phyloP scores from a whole-genome alignment of 768 basidiomycete species.

The Russula foetens region DNA sequence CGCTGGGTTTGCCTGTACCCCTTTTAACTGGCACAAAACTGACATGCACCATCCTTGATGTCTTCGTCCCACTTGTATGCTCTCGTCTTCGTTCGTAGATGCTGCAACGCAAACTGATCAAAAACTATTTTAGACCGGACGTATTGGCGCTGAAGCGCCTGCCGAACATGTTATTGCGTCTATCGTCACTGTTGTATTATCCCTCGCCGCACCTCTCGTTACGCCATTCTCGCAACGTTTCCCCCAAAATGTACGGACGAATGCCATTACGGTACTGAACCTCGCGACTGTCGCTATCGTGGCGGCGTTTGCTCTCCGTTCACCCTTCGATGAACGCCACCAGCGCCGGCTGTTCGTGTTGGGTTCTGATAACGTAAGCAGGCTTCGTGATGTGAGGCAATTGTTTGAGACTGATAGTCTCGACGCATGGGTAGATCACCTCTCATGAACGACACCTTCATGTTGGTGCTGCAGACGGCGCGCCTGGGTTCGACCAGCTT shows the following conservation, averaged over 20 bases:
- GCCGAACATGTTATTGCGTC: conserved; percentile 85
- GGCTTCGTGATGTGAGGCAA: background rate
- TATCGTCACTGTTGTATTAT: conserved; percentile 51
- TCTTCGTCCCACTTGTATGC: conserved; percentile 83
- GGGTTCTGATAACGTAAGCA: conserved; percentile 75
- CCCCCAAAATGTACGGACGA: conserved; percentile 33
- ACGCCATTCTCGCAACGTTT: conserved; percentile 74
- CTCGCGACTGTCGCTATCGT: conserved; percentile 43
- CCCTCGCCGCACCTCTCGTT: conserved; percentile 49
- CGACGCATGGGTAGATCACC: conserved; percentile 44
- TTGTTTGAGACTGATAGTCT: background rate
- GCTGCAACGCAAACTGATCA: background rate
- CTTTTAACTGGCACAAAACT: conserved; percentile 52
- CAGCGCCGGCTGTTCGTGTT: conserved; percentile 82
- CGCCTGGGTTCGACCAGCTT: conserved; percentile 63
- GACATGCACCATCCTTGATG: conserved; percentile 56
- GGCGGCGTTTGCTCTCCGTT: conserved; percentile 49
- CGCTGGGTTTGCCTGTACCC: conserved; percentile 47
- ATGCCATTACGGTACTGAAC: conserved; percentile 37
- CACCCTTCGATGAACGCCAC: conserved; percentile 76
- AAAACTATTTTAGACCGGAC: conserved; percentile 52
- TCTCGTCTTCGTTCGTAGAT: background rate
- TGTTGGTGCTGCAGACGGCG: conserved; percentile 73
- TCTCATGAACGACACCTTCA: conserved; percentile 68
- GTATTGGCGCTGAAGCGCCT: conserved; percentile 75